Evolutionary conservation across 345 rosid genomes (phyloP), one percentile per base, ranked within the genome.

Genomic region (Bretschneidera sinensis): DNA sequence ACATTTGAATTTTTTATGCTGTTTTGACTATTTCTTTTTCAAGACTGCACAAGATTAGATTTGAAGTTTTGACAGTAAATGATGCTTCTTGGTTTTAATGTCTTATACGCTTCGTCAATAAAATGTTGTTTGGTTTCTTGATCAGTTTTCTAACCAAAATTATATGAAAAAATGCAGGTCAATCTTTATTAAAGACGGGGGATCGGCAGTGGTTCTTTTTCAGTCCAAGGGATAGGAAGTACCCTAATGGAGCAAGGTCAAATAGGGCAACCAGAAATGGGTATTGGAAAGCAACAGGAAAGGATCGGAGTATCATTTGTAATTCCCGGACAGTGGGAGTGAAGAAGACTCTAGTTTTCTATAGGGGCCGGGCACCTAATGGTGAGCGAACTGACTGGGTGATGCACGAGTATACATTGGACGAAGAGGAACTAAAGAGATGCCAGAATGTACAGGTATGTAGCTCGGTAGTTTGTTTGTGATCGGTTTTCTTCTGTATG

Each of bases 161-260:
- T 28, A 0, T 21, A 52, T n/a, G n/a, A n/a, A n/a, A n/a, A n/a
- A n/a, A n/a, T 58, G n/a, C 82, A 79, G 86, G 82, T 45, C 91
- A 79, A 63, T 81, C 95, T 0, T 24, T 83, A 6, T 57, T 86
- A 74, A 88, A 79, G 81, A 81, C 81, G 17, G 84, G 96, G 17
- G 97, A 92, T 71, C 81, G 98, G 71, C 98, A 89, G 43, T 92
- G 96, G 96, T 89, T 80, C 82, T 92, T 87, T 55, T 89, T 92
- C 71, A 85, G 83, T 73, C 83, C 88, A 0, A 89, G 92, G 65
- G 95, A 86, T 65, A 75, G 85, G 80, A 92, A 77, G 71, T 89
- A 92, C 74, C 97, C 98, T 16, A 86, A 89, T 73, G 97, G 87
- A 55, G 87, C 80, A n/a, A 82, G 98, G 71, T 76, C 92, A 55